A percentile compares a stretch with the other conserved stretches of the same genome.
These are phyloP conservation scores for Tillandsia fasciculata DNA, from an alignment of 176 grass and related monocot species.

Conservation along the genomic window DNA sequence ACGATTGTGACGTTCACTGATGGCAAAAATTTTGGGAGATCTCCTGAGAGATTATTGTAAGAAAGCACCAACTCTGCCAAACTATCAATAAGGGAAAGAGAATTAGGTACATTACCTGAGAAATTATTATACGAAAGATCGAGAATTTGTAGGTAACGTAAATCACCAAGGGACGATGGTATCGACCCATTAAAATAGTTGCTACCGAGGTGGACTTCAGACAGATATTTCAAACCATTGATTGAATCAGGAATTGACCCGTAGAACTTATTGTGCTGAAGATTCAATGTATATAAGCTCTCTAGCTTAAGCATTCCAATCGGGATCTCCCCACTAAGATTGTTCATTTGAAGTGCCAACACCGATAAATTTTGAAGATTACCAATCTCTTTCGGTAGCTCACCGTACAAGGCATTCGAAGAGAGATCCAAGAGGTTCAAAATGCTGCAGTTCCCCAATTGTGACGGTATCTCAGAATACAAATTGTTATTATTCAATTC, in stretches of 20 bases:
- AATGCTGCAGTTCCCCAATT: conserved; percentile 25
- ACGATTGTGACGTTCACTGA: conserved; percentile 22
- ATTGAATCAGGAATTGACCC: conserved; percentile 37
- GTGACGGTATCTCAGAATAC: conserved; percentile 15
- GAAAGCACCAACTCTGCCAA: conserved; percentile 43
- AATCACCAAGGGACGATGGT: conserved; percentile 9
- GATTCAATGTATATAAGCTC: conserved; percentile 40
- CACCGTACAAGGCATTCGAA: conserved; percentile 32
- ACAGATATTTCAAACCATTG: not conserved
- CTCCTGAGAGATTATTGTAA: conserved; percentile 55
- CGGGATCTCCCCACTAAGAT: conserved; percentile 24
- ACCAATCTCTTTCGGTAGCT: conserved; percentile 22
- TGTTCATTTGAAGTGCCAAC: conserved; percentile 45
- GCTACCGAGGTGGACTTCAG: conserved; percentile 50
- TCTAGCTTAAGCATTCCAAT: not conserved
- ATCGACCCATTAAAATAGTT: conserved; percentile 41
- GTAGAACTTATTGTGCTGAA: conserved; percentile 30
- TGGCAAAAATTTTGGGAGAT: not conserved
- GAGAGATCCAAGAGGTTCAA: conserved; percentile 51
- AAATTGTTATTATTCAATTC: conserved; percentile 50
- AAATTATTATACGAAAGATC: conserved; percentile 82
- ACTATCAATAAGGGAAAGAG: not conserved
- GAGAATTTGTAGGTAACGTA: conserved; percentile 33
- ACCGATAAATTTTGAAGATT: conserved; percentile 29
- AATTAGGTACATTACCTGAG: conserved; percentile 31